Percentiles rank a stretch among this genome's conserved stretches.
Conservation (phyloP, 2,329 filamentous ascomycete genomes). For the Orbilia oligospora region DNA sequence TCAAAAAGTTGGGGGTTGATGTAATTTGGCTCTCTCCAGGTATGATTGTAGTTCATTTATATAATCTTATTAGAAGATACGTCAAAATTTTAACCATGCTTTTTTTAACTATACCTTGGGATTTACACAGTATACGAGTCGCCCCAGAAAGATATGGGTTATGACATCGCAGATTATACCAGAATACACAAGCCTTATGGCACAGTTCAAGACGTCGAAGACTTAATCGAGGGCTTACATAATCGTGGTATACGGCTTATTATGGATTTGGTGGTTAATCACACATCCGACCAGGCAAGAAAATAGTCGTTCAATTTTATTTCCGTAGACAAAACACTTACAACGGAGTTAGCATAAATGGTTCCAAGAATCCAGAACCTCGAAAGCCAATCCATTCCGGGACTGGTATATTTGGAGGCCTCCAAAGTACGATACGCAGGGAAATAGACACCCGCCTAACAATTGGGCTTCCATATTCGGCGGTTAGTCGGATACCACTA, state of each 20-base stretch:
- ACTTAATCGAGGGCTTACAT: slow-evolving; percentile 74
- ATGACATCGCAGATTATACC: slow-evolving; percentile 79
- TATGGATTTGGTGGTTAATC: slow-evolving; percentile 83
- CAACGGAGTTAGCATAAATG: slow-evolving; percentile 68
- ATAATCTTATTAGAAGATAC: not conserved
- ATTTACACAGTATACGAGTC: slow-evolving; percentile 70
- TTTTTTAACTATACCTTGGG: too few species aligned
- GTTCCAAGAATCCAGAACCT: slow-evolving; percentile 73
- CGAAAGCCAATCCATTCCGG: slow-evolving; percentile 70
- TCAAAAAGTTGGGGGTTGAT: slow-evolving; percentile 75
- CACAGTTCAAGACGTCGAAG: slow-evolving; percentile 76
- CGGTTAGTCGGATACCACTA: slow-evolving; percentile 57
- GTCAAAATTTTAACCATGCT: not conserved
- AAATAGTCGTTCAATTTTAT: not conserved
- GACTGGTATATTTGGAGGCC: slow-evolving; percentile 79
- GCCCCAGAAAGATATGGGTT: slow-evolving; percentile 78
- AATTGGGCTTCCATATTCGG: slow-evolving; percentile 71
- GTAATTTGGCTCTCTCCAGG: slow-evolving; percentile 73
- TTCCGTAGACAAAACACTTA: not conserved
- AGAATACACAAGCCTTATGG: slow-evolving; percentile 77
- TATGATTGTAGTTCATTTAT: slow-evolving; percentile 51
- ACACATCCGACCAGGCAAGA: slow-evolving; percentile 76
- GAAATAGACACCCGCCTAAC: slow-evolving; percentile 73
- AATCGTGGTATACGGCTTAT: slow-evolving; percentile 78
- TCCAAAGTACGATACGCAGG: slow-evolving; percentile 70